Conservation (phyloP, 2,329 filamentous ascomycete genomes). For the Colletotrichum spinosum region DNA sequence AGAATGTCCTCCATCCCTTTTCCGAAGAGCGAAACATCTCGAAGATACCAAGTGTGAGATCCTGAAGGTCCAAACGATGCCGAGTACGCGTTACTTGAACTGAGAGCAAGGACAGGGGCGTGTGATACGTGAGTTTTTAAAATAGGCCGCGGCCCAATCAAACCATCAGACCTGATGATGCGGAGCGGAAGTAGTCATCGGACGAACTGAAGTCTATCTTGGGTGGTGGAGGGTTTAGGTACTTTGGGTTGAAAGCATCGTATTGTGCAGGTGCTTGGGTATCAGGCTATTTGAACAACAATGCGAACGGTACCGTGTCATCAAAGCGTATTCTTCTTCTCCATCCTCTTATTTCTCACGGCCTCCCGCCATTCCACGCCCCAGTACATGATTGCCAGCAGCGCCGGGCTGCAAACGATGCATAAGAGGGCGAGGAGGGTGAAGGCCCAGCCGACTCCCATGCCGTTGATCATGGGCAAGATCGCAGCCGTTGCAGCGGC, state of each 20-base stretch:
- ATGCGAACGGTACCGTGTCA: neutral
- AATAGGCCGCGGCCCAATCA: no score
- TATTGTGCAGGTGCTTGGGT: constrained; percentile 17
- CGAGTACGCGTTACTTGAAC: no score
- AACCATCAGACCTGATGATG: neutral
- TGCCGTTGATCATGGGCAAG: constrained; percentile 60
- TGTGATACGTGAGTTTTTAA: no score
- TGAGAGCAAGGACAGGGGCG: no score
- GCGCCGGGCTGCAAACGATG: constrained; percentile 51
- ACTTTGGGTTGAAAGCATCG: neutral
- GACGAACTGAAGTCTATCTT: no score
- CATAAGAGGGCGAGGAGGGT: constrained; percentile 59
- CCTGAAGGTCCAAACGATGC: constrained; percentile 20
- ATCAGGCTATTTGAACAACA: neutral
- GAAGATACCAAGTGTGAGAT: constrained; percentile 56
- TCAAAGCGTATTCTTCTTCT: constrained; percentile 10
- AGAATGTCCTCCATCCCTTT: constrained; percentile 47
- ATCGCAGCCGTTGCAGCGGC: constrained; percentile 65
- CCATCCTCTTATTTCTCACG: constrained; percentile 43
- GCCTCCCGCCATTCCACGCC: constrained; percentile 58
- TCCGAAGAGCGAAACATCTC: constrained; percentile 42
- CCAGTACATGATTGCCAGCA: constrained; percentile 54
- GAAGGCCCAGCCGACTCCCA: constrained; percentile 65
- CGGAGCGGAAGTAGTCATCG: neutral
- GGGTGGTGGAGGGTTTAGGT: no score